Base-by-base conservation (phyloP, 441 rosid species). In the Omphalea diandra region DNA sequence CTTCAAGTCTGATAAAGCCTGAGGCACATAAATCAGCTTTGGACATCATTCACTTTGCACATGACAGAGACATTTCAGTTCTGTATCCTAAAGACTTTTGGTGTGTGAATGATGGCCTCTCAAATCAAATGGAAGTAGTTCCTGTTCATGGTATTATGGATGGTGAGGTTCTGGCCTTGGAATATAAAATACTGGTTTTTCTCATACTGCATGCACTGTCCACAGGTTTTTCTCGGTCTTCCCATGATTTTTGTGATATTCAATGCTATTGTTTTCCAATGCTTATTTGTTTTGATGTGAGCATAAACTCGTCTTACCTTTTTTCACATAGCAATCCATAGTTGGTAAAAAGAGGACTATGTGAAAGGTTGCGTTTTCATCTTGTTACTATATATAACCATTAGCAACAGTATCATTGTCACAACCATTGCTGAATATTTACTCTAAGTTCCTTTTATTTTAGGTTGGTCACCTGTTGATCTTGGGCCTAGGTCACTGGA, bases 401-500 rank as follows among this genome's bases (percentile, higher is more conserved):
- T 35, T 17, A 27, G 14, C 24, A 11, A 29, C 26, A 43, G 1
- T 41, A 68, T 54, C 68, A 35, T 11, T 57, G 15, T 5, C 54
- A 58, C 54, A 47, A 29, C 49, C 29, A 6, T 7, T 43, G 69
- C 35, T 7, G 54, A 62, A 53, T 67, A 57, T 67, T 79, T 22
- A 70, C 47, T 35, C 11, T 11, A 15, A 36, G 35, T 57, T 32
- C 63, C 68, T 74, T 74, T 46, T 63, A 40, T 73, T 74, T 64
- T 82, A 90, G 93, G 91, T 78, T 86, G 87, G 88, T 75, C 68
- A 52, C 93, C 90, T 36, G 81, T 86, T 71, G 96, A 88, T 83
- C 75, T 87, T 67, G 96, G 93, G 65, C 93, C 91, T 52, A 71
- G 68, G 41, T 80, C 93, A 59, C 62, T 85, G 77, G 78, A 87